Percentiles rank a stretch among this genome's conserved stretches.
phyloP scores from a whole-genome alignment of 2,329 filamentous ascomycete species.

The Cryphonectria radicalis region DNA sequence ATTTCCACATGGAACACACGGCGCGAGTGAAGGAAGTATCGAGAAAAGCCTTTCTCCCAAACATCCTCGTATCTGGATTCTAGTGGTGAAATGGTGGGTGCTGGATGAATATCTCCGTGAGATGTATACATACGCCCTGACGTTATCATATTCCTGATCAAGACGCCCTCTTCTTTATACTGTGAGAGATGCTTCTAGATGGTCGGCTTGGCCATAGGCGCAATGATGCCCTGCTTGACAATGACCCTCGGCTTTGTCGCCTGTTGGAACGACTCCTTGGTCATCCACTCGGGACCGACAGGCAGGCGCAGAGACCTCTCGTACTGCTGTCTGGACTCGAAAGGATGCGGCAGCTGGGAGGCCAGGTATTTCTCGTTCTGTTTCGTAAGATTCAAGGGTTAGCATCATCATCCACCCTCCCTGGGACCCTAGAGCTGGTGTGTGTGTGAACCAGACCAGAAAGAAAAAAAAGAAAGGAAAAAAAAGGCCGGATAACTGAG shows the following conservation, averaged over 20 bases:
- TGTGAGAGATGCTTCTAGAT: constrained; percentile 26
- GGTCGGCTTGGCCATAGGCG: constrained; percentile 80
- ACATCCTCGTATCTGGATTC: neutral
- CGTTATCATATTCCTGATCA: neutral
- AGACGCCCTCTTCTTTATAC: too few species aligned
- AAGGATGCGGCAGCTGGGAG: constrained; percentile 82
- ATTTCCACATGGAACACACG: neutral
- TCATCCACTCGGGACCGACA: constrained; percentile 92
- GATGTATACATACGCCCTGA: neutral
- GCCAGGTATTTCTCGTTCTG: constrained; percentile 88
- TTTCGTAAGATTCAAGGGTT: neutral
- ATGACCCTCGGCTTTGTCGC: constrained; percentile 87
- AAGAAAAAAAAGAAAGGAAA: neutral
- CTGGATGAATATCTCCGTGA: neutral
- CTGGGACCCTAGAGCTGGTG: constrained; percentile 28
- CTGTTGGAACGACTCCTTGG: constrained; percentile 92
- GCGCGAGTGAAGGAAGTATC: neutral
- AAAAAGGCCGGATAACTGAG: too few species aligned
- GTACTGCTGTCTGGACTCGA: constrained; percentile 86
- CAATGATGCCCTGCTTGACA: constrained; percentile 88
- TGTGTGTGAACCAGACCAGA: neutral
- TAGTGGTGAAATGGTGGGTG: neutral
- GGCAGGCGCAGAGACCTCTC: constrained; percentile 86
- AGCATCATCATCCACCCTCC: neutral
- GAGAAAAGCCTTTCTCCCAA: neutral